Conservation (phyloP, 176 grass and related monocot genomes). For the Avena sativa region DNA sequence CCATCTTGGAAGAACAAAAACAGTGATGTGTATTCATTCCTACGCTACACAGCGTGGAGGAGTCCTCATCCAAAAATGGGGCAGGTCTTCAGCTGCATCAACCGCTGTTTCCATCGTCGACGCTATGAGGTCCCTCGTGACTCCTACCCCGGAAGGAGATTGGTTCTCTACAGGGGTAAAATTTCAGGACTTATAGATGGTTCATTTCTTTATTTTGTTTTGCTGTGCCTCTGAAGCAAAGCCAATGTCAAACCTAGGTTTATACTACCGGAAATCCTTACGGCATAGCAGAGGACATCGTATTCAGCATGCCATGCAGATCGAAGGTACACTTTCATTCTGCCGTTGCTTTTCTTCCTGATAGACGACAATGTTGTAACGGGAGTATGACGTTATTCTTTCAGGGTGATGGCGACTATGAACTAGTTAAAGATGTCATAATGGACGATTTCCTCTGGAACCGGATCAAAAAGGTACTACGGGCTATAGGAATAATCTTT, state of each 20-base stretch:
- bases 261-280: slow-evolving; percentile 90
- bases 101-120: slow-evolving; percentile 95
- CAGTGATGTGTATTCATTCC: slow-evolving; percentile 19
- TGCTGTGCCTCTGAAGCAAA: slow-evolving; percentile 12
- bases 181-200: slow-evolving; percentile 10
- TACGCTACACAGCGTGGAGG: slow-evolving; percentile 78
- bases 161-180: slow-evolving; percentile 97
- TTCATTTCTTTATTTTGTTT: slow-evolving; percentile 18
- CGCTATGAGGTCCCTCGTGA: slow-evolving; percentile 88
- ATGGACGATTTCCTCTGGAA: slow-evolving; percentile 89
- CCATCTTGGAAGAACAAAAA: slow-evolving; percentile 16
- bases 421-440: slow-evolving; percentile 74
- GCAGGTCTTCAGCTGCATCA: slow-evolving; percentile 97
- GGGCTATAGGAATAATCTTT: not conserved
- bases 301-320: slow-evolving; percentile 96
- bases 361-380: not conserved
- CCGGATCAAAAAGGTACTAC: slow-evolving; percentile 81
- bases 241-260: slow-evolving; percentile 57
- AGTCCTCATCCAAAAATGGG: slow-evolving; percentile 92
- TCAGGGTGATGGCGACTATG: slow-evolving; percentile 88
- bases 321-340: slow-evolving; percentile 57
- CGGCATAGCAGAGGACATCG: slow-evolving; percentile 89
- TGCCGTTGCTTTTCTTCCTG: not conserved
- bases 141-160: slow-evolving; percentile 82
- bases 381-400: slow-evolving; percentile 22